phyloP scores from a whole-genome alignment of 2,329 filamentous ascomycete genomes.

The Colletotrichum ledebouriae region DNA sequence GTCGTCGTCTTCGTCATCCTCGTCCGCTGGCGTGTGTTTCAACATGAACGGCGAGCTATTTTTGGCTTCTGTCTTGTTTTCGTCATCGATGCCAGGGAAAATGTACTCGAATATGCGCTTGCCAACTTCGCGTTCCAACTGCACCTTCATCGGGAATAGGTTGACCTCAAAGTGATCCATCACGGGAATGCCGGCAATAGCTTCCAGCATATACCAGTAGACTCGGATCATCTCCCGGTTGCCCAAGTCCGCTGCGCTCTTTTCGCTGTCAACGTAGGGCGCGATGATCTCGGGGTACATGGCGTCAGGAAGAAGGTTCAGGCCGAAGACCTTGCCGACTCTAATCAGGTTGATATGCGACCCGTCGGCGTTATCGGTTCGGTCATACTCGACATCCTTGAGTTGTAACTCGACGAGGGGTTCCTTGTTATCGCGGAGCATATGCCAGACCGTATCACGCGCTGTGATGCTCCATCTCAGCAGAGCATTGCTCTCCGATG shows the following conservation, averaged over 20 bases:
- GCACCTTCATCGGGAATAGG: conserved; percentile 91
- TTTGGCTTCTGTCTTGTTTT: conserved; percentile 59
- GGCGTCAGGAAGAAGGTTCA: conserved; percentile 91
- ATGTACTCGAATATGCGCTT: conserved; percentile 97
- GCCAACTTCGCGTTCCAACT: conserved; percentile 91
- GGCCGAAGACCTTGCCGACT: conserved; percentile 86
- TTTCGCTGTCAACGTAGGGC: conserved; percentile 81
- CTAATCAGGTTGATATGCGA: conserved; percentile 95
- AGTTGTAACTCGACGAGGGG: conserved; percentile 94
- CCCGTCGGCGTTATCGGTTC: conserved; percentile 96
- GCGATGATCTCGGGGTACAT: conserved; percentile 97
- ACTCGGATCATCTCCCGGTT: conserved; percentile 90
- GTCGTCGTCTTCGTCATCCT: conserved; percentile 63
- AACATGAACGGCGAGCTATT: conserved; percentile 72
- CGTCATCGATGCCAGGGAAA: conserved; percentile 85
- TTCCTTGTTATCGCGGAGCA: conserved; percentile 88
- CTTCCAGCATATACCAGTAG: conserved; percentile 98
- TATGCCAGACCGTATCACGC: conserved; percentile 96
- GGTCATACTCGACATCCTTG: conserved; percentile 90
- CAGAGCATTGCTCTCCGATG: conserved; percentile 81
- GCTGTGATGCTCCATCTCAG: conserved; percentile 95
- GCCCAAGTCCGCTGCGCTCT: conserved; percentile 64
- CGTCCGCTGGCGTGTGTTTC: conserved; percentile 62
- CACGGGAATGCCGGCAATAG: conserved; percentile 96
- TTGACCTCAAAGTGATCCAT: conserved; percentile 98